These are phyloP conservation scores for Lasiodiplodia sp. DNA, from an alignment of 2,329 filamentous ascomycete genomes.

Conservation along the genomic window DNA sequence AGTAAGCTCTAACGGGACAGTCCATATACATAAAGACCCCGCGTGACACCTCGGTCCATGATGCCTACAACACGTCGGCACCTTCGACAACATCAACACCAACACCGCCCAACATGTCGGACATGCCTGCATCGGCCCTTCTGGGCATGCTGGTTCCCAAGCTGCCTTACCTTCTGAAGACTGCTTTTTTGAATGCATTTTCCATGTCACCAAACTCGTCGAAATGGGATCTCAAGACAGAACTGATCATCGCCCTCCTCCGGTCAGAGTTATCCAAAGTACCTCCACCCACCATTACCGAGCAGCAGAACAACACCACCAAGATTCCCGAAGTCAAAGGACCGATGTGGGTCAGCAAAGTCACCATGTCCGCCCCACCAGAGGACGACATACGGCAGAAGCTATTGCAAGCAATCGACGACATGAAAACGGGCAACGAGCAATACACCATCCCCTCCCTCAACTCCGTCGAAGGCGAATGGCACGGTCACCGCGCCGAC, in stretches of 20 bases:
- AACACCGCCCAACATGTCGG: background rate
- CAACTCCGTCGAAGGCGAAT: conserved; percentile 71
- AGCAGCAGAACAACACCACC: conserved; percentile 65
- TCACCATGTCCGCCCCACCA: conserved; percentile 67
- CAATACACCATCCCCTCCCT: conserved; percentile 60
- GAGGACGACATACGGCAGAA: conserved; percentile 63
- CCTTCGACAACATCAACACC: background rate
- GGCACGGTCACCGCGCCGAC: conserved; percentile 72
- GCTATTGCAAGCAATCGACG: conserved; percentile 65
- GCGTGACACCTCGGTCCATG: background rate
- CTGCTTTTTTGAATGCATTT: conserved; percentile 69
- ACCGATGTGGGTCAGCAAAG: conserved; percentile 80
- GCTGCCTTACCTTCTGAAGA: conserved; percentile 68
- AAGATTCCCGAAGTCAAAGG: conserved; percentile 76
- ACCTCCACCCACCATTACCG: conserved; percentile 39
- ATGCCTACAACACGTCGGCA: background rate
- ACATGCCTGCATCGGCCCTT: conserved; percentile 45
- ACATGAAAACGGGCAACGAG: conserved; percentile 53
- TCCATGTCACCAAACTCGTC: conserved; percentile 72
- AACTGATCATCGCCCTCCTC: conserved; percentile 75
- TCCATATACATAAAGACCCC: background rate
- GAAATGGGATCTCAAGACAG: conserved; percentile 80
- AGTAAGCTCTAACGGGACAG: background rate
- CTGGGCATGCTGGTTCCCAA: conserved; percentile 45
- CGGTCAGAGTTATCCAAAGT: conserved; percentile 53